A percentile compares a stretch with the other conserved stretches of the same genome.
Evolutionary conservation across 805 yeast species (phyloP).

Genomic region (Kockiozyma suomiensis): DNA sequence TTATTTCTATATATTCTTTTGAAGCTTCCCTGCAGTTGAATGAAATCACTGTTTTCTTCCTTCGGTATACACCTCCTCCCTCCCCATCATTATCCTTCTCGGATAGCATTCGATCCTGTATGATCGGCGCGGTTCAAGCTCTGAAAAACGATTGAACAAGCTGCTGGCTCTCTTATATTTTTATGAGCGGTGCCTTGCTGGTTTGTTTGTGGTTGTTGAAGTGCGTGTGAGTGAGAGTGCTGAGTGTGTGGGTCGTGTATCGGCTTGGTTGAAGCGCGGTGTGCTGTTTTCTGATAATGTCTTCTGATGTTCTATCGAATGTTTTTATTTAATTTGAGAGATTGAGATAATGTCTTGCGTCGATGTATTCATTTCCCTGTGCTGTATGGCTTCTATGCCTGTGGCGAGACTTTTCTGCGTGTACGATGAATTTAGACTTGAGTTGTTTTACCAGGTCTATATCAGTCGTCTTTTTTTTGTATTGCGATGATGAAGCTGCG

Average conservation of each 20-base stretch:
- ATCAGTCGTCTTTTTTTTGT: background rate
- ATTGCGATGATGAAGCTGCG: conserved; percentile 11
- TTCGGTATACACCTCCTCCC: background rate
- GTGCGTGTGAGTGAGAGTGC: conserved; percentile 21
- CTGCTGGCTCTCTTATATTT: background rate
- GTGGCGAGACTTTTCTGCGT: too few relatives aligned
- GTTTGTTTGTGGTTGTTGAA: conserved; percentile 14
- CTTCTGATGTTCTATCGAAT: too few relatives aligned
- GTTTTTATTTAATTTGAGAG: too few relatives aligned
- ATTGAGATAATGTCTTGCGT: background rate
- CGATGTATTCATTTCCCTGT: background rate
- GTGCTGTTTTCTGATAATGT: too few relatives aligned
- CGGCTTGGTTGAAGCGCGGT: conserved; percentile 3
- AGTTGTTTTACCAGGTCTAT: background rate
- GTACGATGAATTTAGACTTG: too few relatives aligned
- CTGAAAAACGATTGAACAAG: conserved; percentile 17
- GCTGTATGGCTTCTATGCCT: background rate
- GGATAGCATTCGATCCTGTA: conserved; percentile 1
- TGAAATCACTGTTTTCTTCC: background rate
- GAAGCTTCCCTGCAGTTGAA: background rate
- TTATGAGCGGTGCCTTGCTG: background rate
- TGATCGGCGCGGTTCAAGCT: conserved; percentile 13
- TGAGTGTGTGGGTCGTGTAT: conserved; percentile 14
- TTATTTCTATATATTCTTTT: too few relatives aligned
- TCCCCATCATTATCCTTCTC: background rate